A percentile compares a stretch with the other conserved stretches of the same genome.
Evolutionary conservation across 2,329 filamentous ascomycete genomes (phyloP).

Genomic region (Sarocladiaceae sp.): DNA sequence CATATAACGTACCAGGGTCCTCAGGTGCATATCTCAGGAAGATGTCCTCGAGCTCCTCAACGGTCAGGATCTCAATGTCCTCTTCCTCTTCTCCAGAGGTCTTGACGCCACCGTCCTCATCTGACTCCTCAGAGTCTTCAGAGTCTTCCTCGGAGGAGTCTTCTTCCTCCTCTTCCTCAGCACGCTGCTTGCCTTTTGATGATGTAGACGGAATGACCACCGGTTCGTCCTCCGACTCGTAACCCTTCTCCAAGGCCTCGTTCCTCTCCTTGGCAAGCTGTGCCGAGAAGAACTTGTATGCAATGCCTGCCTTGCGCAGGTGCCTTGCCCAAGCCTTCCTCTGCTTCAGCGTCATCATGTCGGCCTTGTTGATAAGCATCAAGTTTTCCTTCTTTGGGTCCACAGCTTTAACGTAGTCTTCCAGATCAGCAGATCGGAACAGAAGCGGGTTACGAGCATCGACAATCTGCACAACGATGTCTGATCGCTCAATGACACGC

Average conservation of each 20-base stretch:
- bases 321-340: slow-evolving; percentile 79
- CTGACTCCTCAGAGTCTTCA: slow-evolving; percentile 28
- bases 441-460: slow-evolving; percentile 91
- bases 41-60: slow-evolving; percentile 84
- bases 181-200: slow-evolving; percentile 22
- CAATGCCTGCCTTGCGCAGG: slow-evolving; percentile 72
- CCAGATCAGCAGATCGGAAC: slow-evolving; percentile 90
- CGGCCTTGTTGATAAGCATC: slow-evolving; percentile 93
- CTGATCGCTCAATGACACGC: slow-evolving; percentile 95
- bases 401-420: slow-evolving; percentile 89
- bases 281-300: slow-evolving; percentile 95
- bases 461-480: slow-evolving; percentile 95
- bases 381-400: slow-evolving; percentile 84
- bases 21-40: slow-evolving; percentile 68
- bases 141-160: slow-evolving; percentile 27
- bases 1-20: slow-evolving; percentile 37
- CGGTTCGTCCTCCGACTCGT: slow-evolving; percentile 34
- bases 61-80: slow-evolving; percentile 77
- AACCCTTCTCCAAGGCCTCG: slow-evolving; percentile 58
- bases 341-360: slow-evolving; percentile 93
- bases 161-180: slow-evolving; percentile 16
- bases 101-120: slow-evolving; percentile 27
- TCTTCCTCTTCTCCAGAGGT: slow-evolving; percentile 33
- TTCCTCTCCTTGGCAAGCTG: slow-evolving; percentile 84
- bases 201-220: slow-evolving; percentile 8